These are phyloP conservation scores for Jacaranda mimosifolia DNA, from an alignment of 257 asterid genomes.

Conservation along the genomic window DNA sequence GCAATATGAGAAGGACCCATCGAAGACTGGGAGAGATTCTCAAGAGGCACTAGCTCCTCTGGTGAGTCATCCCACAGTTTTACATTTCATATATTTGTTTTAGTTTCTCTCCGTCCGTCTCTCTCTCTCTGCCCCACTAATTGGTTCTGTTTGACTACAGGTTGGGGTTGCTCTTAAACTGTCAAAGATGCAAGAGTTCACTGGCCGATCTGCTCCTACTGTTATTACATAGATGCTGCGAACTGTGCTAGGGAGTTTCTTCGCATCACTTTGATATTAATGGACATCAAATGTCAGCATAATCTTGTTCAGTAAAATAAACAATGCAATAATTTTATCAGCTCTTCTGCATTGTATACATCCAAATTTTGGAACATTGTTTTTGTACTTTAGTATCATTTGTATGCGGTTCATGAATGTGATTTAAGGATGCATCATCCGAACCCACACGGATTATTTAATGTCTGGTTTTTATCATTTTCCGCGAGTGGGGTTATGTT, in stretches of 20 bases:
- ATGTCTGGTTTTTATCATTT: neutral
- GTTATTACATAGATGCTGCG: slow-evolving; percentile 72
- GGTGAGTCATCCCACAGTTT: slow-evolving; percentile 44
- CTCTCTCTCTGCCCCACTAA: neutral
- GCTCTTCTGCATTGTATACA: slow-evolving; percentile 31
- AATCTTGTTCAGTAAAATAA: slow-evolving; percentile 43
- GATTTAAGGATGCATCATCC: neutral
- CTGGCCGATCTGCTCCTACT: slow-evolving; percentile 92
- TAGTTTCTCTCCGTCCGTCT: no score
- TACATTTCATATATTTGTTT: neutral
- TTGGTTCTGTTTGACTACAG: slow-evolving; percentile 46
- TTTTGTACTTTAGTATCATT: neutral
- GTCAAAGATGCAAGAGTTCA: slow-evolving; percentile 89
- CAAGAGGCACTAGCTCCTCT: slow-evolving; percentile 90
- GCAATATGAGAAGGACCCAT: slow-evolving; percentile 88
- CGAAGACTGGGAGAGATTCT: slow-evolving; percentile 87
- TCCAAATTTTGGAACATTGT: slow-evolving; percentile 14
- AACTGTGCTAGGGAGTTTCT: slow-evolving; percentile 16
- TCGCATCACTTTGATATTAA: no score
- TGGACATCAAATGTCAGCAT: slow-evolving; percentile 27
- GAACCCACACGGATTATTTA: neutral
- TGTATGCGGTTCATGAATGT: slow-evolving; percentile 15
- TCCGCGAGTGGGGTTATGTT: no score
- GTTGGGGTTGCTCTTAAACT: slow-evolving; percentile 94
- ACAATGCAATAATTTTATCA: slow-evolving; percentile 27